phyloP scores from a whole-genome alignment of 73 alveolate genomes.

The Tetrahymena malaccensis region DNA sequence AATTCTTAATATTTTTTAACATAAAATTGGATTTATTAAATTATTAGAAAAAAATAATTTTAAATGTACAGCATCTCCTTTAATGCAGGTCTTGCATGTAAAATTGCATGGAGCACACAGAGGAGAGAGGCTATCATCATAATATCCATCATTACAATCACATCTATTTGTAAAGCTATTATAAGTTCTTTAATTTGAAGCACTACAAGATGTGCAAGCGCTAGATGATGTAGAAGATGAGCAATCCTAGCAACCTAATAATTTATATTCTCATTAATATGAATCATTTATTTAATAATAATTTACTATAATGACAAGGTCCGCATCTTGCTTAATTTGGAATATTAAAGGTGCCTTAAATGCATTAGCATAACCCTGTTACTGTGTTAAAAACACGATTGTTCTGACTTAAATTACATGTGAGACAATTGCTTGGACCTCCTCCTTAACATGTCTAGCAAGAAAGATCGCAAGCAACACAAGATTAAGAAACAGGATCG shows the following conservation, averaged over 20 bases:
- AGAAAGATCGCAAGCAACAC: neutral
- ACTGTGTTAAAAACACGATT: neutral
- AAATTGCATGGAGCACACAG: neutral
- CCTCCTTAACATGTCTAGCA: neutral
- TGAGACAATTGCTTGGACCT: neutral
- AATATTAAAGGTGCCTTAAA: neutral
- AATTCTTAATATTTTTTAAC: neutral
- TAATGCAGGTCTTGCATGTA: neutral
- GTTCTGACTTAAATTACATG: neutral
- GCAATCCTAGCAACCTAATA: neutral
- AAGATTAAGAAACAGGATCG: neutral
- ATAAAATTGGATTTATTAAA: neutral
- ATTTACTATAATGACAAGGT: neutral
- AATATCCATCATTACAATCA: neutral
- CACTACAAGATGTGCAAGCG: neutral
- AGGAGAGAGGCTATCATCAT: neutral
- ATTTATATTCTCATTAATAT: too few species aligned
- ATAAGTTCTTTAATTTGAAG: neutral
- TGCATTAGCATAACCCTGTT: neutral
- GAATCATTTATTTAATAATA: neutral
- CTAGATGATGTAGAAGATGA: neutral
- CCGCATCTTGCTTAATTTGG: neutral
- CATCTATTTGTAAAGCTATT: neutral
- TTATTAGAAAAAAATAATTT: neutral
- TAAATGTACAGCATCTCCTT: neutral